A percentile compares a stretch with the other conserved stretches of the same genome.
phyloP scores from a whole-genome alignment of 106 monocot genomes.

The Acorus gramineus region DNA sequence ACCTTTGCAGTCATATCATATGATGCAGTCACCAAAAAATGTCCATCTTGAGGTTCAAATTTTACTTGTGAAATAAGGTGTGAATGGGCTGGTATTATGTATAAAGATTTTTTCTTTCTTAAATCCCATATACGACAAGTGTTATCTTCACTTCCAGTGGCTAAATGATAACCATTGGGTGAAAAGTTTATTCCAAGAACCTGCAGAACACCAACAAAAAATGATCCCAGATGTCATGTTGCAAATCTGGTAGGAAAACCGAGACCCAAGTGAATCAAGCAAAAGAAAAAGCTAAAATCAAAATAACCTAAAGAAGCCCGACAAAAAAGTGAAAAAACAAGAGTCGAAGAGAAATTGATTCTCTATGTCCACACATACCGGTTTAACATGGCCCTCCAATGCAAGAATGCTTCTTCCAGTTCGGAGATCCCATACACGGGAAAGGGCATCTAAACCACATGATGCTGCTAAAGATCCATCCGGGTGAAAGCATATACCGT shows the following conservation, averaged over 20 bases:
- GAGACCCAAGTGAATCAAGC: neutral
- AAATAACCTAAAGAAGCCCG: neutral
- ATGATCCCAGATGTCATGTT: neutral
- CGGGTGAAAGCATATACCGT: slow-evolving; percentile 70
- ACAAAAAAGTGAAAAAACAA: neutral
- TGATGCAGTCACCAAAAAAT: slow-evolving; percentile 80
- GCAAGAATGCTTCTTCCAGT: slow-evolving; percentile 89
- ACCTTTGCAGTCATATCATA: slow-evolving; percentile 92
- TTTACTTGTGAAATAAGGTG: slow-evolving; percentile 88
- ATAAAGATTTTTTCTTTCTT: slow-evolving; percentile 75
- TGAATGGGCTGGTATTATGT: slow-evolving; percentile 89
- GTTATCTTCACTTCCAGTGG: slow-evolving; percentile 86
- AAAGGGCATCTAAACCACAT: slow-evolving; percentile 87
- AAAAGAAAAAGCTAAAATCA: neutral
- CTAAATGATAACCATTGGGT: slow-evolving; percentile 82
- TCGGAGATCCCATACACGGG: slow-evolving; percentile 89
- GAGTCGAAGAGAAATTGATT: neutral
- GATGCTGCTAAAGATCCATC: slow-evolving; percentile 93
- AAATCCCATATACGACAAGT: slow-evolving; percentile 91
- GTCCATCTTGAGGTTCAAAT: slow-evolving; percentile 93
- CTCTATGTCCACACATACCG: slow-evolving; percentile 31
- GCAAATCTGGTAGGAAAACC: neutral
- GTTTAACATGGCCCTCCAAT: slow-evolving; percentile 90
- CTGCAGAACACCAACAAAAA: slow-evolving; percentile 6
- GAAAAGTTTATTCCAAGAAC: slow-evolving; percentile 86